phyloP scores from a whole-genome alignment of 2,329 filamentous ascomycete species.

The Exserohilum rostratum region DNA sequence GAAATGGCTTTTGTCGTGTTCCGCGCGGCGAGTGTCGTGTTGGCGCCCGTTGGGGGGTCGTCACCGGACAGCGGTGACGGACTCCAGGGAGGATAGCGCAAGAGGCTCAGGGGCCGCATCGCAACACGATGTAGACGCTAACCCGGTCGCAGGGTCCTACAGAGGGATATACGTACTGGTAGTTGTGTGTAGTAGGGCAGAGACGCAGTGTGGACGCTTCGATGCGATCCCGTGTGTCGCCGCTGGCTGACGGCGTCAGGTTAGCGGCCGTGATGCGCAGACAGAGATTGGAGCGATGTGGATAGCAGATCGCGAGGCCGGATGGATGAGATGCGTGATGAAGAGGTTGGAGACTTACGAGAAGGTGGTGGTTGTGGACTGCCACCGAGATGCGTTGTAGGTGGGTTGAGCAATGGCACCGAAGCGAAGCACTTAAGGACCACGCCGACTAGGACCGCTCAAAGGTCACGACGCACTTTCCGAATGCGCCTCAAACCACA shows the following conservation, averaged over 20 bases:
- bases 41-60: constrained; percentile 33
- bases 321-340: constrained; percentile 21
- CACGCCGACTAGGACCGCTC: constrained; percentile 35
- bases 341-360: constrained; percentile 30
- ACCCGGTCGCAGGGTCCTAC: constrained; percentile 41
- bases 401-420: constrained; percentile 28
- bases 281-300: constrained; percentile 17
- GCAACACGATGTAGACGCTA: constrained; percentile 14
- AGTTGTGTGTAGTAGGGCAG: constrained; percentile 31
- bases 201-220: constrained; percentile 36
- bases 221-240: constrained; percentile 46
- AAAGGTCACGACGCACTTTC: constrained; percentile 32
- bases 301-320: constrained; percentile 19
- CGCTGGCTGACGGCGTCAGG: constrained; percentile 41
- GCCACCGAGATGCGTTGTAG: constrained; percentile 31
- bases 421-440: constrained; percentile 36
- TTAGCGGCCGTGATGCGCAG: constrained; percentile 38
- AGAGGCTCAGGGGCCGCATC: constrained; percentile 26
- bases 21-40: constrained; percentile 22
- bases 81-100: constrained; percentile 38
- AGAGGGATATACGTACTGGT: constrained; percentile 43
- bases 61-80: constrained; percentile 41
- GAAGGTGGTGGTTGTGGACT: constrained; percentile 32
- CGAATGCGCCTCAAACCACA: constrained; percentile 18
- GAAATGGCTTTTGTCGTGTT: constrained; percentile 26